Conservation (phyloP, 768 basidiomycete genomes). For the Termitomyces sp. region DNA sequence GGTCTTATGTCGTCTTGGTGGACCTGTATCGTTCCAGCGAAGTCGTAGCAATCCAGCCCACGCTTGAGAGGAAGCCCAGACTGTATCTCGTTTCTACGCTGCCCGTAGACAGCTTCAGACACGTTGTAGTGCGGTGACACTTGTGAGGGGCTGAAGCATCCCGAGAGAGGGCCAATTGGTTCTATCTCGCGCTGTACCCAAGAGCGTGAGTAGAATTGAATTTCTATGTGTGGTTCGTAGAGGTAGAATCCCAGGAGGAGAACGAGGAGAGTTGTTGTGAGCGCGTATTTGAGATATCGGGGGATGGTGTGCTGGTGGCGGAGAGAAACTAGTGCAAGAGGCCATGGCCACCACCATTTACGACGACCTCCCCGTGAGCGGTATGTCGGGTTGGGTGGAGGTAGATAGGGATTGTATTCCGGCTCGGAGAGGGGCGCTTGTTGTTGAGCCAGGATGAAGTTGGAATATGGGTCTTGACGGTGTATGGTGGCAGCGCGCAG, state of each 20-base stretch:
- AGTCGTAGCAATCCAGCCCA: conserved; percentile 90
- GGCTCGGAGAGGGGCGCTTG: conserved; percentile 20
- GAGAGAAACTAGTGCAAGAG: conserved; percentile 17
- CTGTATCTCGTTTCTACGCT: conserved; percentile 67
- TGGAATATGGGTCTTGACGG: conserved; percentile 10
- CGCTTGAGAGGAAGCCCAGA: conserved; percentile 76
- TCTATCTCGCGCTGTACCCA: conserved; percentile 79
- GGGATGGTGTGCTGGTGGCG: conserved; percentile 32
- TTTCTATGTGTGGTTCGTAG: conserved; percentile 85
- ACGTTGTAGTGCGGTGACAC: conserved; percentile 69
- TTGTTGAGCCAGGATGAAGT: conserved; percentile 17
- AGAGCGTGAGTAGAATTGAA: conserved; percentile 69
- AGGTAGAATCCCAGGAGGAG: conserved; percentile 49
- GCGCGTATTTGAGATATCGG: conserved; percentile 22
- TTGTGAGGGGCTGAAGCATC: conserved; percentile 67
- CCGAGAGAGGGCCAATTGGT: conserved; percentile 57
- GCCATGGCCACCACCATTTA: conserved; percentile 15
- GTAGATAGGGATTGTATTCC: conserved; percentile 15
- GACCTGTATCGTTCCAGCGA: conserved; percentile 74
- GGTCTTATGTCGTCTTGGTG: conserved; percentile 14
- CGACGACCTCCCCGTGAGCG: conserved; percentile 19
- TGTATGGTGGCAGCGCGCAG: conserved; percentile 23
- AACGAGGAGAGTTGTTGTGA: conserved; percentile 35
- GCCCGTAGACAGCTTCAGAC: conserved; percentile 58
- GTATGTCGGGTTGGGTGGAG: conserved; percentile 21